Evolutionary conservation across 495 filamentous ascomycete species (phyloP).

Genomic region (Xylaria curta): DNA sequence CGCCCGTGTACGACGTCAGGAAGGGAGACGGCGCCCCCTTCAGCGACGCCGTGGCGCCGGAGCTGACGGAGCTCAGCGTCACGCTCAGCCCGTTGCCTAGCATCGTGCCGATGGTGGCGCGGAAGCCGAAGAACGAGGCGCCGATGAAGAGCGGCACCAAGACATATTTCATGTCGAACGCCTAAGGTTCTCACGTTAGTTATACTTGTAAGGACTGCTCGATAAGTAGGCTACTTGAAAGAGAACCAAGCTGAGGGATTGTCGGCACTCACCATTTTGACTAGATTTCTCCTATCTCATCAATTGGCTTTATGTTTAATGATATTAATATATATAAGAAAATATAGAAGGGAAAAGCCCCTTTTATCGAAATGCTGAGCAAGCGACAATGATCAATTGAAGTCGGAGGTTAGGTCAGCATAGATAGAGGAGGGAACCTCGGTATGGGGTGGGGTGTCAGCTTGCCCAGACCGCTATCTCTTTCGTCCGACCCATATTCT

Average conservation of each 20-base stretch:
- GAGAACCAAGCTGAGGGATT: neutral
- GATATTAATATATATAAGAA: neutral
- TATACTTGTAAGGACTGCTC: neutral
- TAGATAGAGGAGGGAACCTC: neutral
- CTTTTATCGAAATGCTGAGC: neutral
- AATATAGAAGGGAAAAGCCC: neutral
- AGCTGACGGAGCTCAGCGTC: constrained; percentile 24
- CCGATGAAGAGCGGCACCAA: constrained; percentile 34
- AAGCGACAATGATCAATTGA: neutral
- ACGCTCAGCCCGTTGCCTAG: constrained; percentile 31
- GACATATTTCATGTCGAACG: constrained; percentile 31
- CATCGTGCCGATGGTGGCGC: constrained; percentile 30
- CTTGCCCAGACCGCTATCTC: neutral
- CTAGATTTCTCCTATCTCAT: neutral
- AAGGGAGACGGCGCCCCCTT: constrained; percentile 34
- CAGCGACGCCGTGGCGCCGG: constrained; percentile 10
- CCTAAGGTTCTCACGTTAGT: constrained; percentile 12
- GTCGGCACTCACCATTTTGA: constrained; percentile 10
- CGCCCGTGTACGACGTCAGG: constrained; percentile 54
- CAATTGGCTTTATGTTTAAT: neutral
- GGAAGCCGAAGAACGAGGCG: constrained; percentile 34
- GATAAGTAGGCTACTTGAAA: neutral
- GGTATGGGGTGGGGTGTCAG: neutral
- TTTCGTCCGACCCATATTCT: neutral
- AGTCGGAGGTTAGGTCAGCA: neutral